Evolutionary conservation across 805 yeast genomes (phyloP).

Genomic region (Kuraishia borneana): DNA sequence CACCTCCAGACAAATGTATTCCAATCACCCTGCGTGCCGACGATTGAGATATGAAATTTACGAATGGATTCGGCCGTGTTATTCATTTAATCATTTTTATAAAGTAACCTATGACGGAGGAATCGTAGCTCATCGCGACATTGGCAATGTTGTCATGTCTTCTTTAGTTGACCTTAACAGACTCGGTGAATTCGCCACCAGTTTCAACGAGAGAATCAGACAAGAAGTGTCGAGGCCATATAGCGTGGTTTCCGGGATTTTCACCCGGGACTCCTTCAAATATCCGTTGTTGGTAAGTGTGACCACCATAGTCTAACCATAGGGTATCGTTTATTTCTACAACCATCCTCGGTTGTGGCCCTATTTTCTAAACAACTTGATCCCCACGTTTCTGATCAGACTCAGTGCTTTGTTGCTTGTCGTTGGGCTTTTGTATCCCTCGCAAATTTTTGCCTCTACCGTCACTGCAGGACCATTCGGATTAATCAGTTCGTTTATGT

Average conservation of each 20-base stretch:
- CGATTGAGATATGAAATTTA: no score
- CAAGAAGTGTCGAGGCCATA: neutral
- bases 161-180: no score
- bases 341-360: slow-evolving; percentile 15
- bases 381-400: slow-evolving; percentile 13
- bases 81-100: no score
- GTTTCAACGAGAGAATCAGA: neutral
- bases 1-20: neutral
- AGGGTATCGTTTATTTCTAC: slow-evolving; percentile 15
- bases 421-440: slow-evolving; percentile 11
- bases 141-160: no score
- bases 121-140: no score
- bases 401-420: slow-evolving; percentile 9
- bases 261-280: neutral
- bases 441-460: neutral
- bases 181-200: neutral
- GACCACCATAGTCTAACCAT: neutral
- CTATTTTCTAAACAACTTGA: slow-evolving; percentile 9
- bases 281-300: slow-evolving; percentile 1
- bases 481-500: neutral
- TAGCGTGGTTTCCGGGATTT: neutral
- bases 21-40: no score
- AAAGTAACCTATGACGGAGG: no score
- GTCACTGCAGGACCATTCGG: neutral
- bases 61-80: no score